Percentiles rank a stretch among this genome's conserved stretches.
phyloP scores from a whole-genome alignment of 495 filamentous ascomycete genomes.

The Aspergillus haitiensis region DNA sequence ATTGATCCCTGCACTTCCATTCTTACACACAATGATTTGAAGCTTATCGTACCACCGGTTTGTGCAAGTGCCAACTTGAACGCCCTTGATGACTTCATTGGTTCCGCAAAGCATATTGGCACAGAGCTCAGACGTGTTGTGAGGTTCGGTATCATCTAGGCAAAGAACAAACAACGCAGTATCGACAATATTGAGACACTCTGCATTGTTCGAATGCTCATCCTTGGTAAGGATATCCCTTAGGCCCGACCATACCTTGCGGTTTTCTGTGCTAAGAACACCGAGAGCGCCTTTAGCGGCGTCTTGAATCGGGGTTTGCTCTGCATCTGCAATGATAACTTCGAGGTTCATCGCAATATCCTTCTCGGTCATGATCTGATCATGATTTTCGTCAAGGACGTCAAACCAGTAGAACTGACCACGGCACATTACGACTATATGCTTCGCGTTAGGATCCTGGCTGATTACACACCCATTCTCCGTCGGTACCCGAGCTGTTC shows the following conservation, averaged over 20 bases:
- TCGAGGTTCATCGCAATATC: conserved; percentile 90
- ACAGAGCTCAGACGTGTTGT: conserved; percentile 74
- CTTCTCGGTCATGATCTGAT: conserved; percentile 96
- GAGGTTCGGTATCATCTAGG: conserved; percentile 86
- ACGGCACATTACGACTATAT: conserved; percentile 90
- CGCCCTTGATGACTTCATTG: conserved; percentile 84
- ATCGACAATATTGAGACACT: conserved; percentile 92
- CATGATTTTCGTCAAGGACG: conserved; percentile 88
- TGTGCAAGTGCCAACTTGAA: conserved; percentile 96
- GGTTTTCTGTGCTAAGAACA: conserved; percentile 93
- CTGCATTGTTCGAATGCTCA: conserved; percentile 86
- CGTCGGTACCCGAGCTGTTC: conserved; percentile 91
- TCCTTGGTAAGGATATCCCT: conserved; percentile 87
- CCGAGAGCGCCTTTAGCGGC: conserved; percentile 92
- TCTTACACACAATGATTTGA: conserved; percentile 99
- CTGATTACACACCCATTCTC: conserved; percentile 95
- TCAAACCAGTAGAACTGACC: conserved; percentile 99
- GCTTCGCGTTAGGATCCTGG: conserved; percentile 83
- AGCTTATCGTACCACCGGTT: conserved; percentile 99
- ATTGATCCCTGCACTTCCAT: conserved; percentile 96
- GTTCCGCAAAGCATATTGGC: conserved; percentile 99
- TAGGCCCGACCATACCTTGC: conserved; percentile 90
- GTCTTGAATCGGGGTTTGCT: conserved; percentile 85
- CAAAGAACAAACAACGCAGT: conserved; percentile 91
- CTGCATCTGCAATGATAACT: conserved; percentile 87